Evolutionary conservation across 768 basidiomycete species (phyloP).

Genomic region (Tulasnella sp.): DNA sequence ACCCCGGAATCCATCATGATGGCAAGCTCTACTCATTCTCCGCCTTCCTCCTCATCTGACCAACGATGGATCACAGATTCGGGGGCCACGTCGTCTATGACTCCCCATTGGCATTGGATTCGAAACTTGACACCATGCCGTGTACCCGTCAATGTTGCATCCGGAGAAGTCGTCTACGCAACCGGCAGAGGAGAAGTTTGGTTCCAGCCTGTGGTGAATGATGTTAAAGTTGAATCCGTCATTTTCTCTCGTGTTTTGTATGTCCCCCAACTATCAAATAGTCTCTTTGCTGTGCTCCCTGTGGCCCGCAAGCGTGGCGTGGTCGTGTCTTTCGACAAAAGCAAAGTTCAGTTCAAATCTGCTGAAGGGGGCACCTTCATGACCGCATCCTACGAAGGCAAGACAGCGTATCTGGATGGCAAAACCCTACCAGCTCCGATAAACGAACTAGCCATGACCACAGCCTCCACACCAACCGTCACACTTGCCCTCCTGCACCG

Average conservation of each 20-base stretch:
- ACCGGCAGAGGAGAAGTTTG: background rate
- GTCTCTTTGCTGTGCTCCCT: background rate
- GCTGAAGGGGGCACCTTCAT: background rate
- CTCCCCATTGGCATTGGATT: background rate
- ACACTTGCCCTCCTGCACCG: background rate
- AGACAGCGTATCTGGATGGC: background rate
- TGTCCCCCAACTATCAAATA: background rate
- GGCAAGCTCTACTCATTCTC: background rate
- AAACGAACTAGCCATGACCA: background rate
- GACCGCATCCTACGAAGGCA: background rate
- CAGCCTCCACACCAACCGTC: background rate
- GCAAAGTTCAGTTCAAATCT: no score
- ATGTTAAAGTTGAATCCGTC: background rate
- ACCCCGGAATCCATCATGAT: background rate
- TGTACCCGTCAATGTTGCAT: background rate
- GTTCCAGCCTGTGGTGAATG: background rate
- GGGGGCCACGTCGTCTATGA: conserved; percentile 2
- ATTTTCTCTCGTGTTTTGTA: background rate
- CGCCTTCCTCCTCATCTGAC: background rate
- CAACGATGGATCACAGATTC: background rate
- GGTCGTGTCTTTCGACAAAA: no score
- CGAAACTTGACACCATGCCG: background rate
- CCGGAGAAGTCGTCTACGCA: background rate
- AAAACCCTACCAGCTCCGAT: background rate
- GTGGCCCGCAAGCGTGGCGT: no score